Percentiles rank a stretch among this genome's conserved stretches.
Conservation (phyloP, 2,329 filamentous ascomycete species). For the Macrophomina pseudophaseolina region DNA sequence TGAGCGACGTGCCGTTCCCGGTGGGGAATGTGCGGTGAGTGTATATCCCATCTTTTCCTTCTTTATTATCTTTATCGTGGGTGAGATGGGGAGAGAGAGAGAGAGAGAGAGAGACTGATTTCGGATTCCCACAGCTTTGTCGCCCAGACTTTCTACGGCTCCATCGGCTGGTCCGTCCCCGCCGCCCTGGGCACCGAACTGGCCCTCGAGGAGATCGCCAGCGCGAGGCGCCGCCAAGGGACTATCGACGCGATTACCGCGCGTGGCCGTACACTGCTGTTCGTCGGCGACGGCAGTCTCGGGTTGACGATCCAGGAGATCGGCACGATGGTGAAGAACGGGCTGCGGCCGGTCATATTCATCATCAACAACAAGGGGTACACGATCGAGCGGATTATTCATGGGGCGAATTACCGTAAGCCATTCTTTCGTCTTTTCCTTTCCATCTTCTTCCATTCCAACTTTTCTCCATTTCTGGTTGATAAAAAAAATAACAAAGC, state of each 20-base stretch:
- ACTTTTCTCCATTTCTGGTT: neutral
- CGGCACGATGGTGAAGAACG: conserved; percentile 43
- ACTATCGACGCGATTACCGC: neutral
- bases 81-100: too few relatives aligned
- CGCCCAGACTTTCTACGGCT: conserved; percentile 51
- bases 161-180: conserved; percentile 50
- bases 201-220: conserved; percentile 54
- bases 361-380: conserved; percentile 48
- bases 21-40: conserved; percentile 29
- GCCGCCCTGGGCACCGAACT: conserved; percentile 49
- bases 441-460: conserved; percentile 1
- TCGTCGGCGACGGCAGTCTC: conserved; percentile 46
- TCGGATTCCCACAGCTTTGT: conserved; percentile 33
- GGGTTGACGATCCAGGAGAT: conserved; percentile 47
- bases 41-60: neutral
- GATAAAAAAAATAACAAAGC: neutral
- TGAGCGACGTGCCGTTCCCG: conserved; percentile 43
- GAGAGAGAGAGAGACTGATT: too few relatives aligned
- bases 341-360: conserved; percentile 40
- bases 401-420: conserved; percentile 45
- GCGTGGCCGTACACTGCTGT: conserved; percentile 54
- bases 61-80: neutral
- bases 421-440: too few relatives aligned
- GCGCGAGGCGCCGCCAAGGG: neutral
- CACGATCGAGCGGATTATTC: conserved; percentile 48